These are phyloP conservation scores for Ettlia oleoabundans DNA, from an alignment of 139 green algal species.

Conservation along the genomic window DNA sequence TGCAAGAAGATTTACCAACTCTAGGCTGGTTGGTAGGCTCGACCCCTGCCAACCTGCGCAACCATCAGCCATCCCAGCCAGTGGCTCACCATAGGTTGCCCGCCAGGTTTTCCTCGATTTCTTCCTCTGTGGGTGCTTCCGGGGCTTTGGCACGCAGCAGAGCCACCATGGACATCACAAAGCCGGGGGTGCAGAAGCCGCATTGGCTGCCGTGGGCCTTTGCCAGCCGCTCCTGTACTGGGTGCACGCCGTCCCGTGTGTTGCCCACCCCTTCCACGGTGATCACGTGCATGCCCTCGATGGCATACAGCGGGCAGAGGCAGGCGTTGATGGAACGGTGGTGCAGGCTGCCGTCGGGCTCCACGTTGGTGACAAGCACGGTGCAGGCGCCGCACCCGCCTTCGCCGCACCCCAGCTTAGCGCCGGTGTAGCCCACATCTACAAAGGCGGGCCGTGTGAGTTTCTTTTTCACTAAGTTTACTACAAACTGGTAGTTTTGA, in stretches of 20 bases:
- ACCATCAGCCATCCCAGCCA: not conserved
- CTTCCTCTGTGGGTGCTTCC: constrained; percentile 69
- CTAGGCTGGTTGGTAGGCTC: not conserved
- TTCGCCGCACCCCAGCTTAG: constrained; percentile 97
- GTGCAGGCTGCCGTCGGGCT: constrained; percentile 57
- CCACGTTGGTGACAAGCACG: constrained; percentile 85
- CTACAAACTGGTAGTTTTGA: too few species aligned
- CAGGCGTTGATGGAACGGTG: constrained; percentile 95
- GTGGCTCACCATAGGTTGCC: constrained; percentile 91
- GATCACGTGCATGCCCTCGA: constrained; percentile 91
- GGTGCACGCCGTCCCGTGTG: constrained; percentile 84
- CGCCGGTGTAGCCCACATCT: constrained; percentile 86
- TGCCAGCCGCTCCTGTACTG: constrained; percentile 88
- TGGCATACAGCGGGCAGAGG: constrained; percentile 91
- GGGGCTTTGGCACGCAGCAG: constrained; percentile 73
- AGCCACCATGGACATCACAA: constrained; percentile 98
- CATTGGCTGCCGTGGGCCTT: constrained; percentile 94
- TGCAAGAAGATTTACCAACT: too few species aligned
- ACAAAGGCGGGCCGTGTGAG: not conserved
- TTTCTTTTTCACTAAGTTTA: too few species aligned
- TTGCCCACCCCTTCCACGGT: constrained; percentile 90
- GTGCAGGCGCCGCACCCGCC: constrained; percentile 97
- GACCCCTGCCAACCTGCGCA: not conserved
- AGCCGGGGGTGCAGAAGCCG: constrained; percentile 98
- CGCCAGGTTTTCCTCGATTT: constrained; percentile 94